Evolutionary conservation across 805 yeast genomes (phyloP).

Genomic region (Peterozyma toletana): DNA sequence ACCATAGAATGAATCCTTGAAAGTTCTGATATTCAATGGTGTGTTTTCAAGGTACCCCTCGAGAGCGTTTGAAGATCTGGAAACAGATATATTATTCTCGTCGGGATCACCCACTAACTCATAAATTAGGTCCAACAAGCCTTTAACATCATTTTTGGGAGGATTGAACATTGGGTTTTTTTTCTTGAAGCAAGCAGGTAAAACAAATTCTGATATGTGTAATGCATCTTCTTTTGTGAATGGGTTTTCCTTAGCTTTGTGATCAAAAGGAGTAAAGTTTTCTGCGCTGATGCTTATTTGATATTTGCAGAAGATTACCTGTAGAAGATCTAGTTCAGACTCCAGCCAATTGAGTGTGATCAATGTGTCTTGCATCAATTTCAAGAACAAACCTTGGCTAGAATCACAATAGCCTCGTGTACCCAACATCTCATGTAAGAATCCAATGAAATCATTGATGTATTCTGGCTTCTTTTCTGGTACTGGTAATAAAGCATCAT

Average conservation of each 20-base stretch:
- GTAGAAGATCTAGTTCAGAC: slow-evolving; percentile 66
- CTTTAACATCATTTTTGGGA: slow-evolving; percentile 66
- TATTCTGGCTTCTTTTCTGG: slow-evolving; percentile 14
- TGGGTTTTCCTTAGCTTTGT: slow-evolving; percentile 32
- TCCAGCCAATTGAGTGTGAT: slow-evolving; percentile 31
- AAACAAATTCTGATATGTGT: slow-evolving; percentile 32
- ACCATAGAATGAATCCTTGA: slow-evolving; percentile 51
- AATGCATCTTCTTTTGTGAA: slow-evolving; percentile 16
- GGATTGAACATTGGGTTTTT: slow-evolving; percentile 52
- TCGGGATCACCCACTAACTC: slow-evolving; percentile 68
- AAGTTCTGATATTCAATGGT: slow-evolving; percentile 31
- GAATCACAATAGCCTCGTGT: slow-evolving; percentile 59
- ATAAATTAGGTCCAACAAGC: slow-evolving; percentile 61
- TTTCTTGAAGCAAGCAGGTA: slow-evolving; percentile 47
- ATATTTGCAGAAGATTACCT: slow-evolving; percentile 71
- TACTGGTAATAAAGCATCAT: slow-evolving; percentile 10
- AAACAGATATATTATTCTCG: slow-evolving; percentile 31
- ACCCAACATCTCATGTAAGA: slow-evolving; percentile 73
- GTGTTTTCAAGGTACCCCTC: slow-evolving; percentile 39
- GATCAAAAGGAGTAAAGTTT: slow-evolving; percentile 59
- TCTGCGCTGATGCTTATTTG: slow-evolving; percentile 59
- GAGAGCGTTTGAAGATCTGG: slow-evolving; percentile 37
- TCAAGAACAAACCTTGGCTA: slow-evolving; percentile 54
- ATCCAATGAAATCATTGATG: slow-evolving; percentile 40
- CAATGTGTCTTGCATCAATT: slow-evolving; percentile 48